Evolutionary conservation across 2,329 filamentous ascomycete genomes (phyloP).

Genomic region (Neophaeococcomyces mojaviensis): DNA sequence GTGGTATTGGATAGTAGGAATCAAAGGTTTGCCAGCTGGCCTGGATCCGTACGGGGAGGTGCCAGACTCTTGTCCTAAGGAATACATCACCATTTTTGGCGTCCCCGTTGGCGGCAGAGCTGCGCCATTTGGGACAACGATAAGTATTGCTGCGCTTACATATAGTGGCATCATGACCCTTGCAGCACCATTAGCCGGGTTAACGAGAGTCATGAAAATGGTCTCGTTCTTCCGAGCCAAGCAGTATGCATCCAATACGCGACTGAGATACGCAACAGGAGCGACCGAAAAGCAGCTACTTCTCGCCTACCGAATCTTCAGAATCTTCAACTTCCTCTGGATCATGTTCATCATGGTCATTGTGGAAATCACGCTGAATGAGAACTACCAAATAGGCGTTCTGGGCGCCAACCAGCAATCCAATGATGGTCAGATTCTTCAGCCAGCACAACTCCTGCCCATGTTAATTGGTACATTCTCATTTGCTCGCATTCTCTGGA

Average conservation of each 20-base stretch:
- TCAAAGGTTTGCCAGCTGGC: conserved; percentile 7
- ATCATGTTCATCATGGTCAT: conserved; percentile 13
- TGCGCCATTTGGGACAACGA: conserved; percentile 2
- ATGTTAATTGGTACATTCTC: conserved; percentile 14
- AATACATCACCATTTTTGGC: background rate
- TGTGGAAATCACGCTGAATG: conserved; percentile 15
- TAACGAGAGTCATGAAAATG: conserved; percentile 7
- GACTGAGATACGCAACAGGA: conserved; percentile 13
- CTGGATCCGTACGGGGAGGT: conserved; percentile 1
- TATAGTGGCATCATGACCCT: conserved; percentile 13
- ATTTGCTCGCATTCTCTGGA: conserved; percentile 11
- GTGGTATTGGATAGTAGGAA: conserved; percentile 15
- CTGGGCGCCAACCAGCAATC: conserved; percentile 8
- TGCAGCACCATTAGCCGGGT: conserved; percentile 2
- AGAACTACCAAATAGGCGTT: conserved; percentile 14
- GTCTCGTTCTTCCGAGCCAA: background rate
- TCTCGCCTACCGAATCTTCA: conserved; percentile 8
- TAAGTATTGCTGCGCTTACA: conserved; percentile 3
- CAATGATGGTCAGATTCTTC: conserved; percentile 8
- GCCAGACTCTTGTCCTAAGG: background rate
- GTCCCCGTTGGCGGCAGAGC: background rate
- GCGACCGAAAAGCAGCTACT: conserved; percentile 10
- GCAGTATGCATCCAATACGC: conserved; percentile 10
- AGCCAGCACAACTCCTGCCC: conserved; percentile 13
- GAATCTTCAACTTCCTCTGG: conserved; percentile 14